Evolutionary conservation across 78 protist genomes (phyloP).

Genomic region (Ministeria vibrans): DNA sequence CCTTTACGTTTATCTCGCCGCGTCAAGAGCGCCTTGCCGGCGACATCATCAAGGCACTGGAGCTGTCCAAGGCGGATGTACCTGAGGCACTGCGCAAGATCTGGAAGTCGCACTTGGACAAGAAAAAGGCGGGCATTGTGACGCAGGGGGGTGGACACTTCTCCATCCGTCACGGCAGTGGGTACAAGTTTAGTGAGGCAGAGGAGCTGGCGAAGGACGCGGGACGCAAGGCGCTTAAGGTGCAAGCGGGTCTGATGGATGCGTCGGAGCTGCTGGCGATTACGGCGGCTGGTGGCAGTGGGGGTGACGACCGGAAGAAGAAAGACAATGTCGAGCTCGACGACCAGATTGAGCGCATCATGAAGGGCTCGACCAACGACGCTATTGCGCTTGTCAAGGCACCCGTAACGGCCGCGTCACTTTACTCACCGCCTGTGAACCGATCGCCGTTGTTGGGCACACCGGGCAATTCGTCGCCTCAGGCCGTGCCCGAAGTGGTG

Average conservation of each 20-base stretch:
- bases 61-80: slow-evolving; percentile 4
- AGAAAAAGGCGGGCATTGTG: slow-evolving; percentile 27
- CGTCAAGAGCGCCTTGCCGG: slow-evolving; percentile 62
- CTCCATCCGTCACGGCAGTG: neutral
- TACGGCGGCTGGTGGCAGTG: neutral
- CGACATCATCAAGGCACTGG: slow-evolving; percentile 56
- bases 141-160: neutral
- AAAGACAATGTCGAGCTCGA: no score
- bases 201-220: neutral
- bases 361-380: no score
- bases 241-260: neutral
- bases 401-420: no score
- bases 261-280: neutral
- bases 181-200: neutral
- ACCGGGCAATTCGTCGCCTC: no score
- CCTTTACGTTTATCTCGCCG: slow-evolving; percentile 78
- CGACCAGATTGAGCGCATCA: slow-evolving; percentile 8
- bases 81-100: slow-evolving; percentile 45
- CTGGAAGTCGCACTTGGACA: neutral
- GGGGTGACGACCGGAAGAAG: neutral
- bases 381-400: no score
- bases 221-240: neutral
- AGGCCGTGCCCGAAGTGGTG: neutral
- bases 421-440: no score
- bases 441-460: no score